Conservation (phyloP, 352 stramenopile species). For the Globisporangium spiculum region DNA sequence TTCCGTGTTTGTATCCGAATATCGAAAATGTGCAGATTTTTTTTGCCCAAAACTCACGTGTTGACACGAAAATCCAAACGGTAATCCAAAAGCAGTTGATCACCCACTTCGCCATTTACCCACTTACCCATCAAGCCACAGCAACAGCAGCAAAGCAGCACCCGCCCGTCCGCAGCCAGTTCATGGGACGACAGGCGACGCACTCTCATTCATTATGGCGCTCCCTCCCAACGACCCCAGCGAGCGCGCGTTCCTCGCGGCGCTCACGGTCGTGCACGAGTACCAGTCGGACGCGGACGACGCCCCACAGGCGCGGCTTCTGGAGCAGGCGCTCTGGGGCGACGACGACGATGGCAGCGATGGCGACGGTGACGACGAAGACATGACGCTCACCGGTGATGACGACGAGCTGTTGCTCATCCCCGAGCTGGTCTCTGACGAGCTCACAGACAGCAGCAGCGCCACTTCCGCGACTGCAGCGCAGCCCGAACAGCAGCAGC, state of each 20-base stretch:
- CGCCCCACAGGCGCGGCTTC: background rate
- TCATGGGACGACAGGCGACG: slow-evolving; percentile 1
- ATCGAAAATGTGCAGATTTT: too few species aligned
- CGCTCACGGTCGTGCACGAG: slow-evolving; percentile 4
- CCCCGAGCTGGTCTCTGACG: background rate
- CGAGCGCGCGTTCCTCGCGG: slow-evolving; percentile 6
- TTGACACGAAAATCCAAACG: too few species aligned
- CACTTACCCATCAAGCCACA: background rate
- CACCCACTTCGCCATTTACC: background rate
- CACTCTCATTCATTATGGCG: background rate
- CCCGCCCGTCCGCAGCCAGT: background rate
- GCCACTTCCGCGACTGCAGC: background rate
- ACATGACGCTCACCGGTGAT: background rate
- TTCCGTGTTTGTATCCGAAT: too few species aligned
- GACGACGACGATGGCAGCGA: background rate
- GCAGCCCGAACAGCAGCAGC: background rate
- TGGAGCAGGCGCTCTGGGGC: slow-evolving; percentile 17
- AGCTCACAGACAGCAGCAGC: slow-evolving; percentile 1
- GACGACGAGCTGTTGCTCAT: slow-evolving; percentile 6
- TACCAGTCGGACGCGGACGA: background rate
- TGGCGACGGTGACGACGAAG: background rate
- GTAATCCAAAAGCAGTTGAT: too few species aligned
- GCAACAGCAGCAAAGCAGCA: background rate
- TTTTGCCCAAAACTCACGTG: too few species aligned
- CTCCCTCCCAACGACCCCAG: background rate